Conservation (phyloP, 2,329 filamentous ascomycete species). For the Diaporthe sp. region DNA sequence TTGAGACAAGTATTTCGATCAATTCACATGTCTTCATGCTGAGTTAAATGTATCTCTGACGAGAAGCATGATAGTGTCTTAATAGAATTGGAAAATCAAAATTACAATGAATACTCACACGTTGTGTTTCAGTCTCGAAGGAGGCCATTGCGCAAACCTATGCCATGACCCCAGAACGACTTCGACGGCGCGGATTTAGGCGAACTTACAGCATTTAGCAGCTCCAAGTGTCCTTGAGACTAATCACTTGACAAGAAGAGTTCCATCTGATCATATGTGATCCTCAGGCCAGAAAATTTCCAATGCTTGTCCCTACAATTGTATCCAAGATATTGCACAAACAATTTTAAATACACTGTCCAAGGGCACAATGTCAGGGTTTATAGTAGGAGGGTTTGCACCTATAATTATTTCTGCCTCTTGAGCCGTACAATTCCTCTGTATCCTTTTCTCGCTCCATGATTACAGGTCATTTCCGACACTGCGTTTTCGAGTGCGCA, state of each 20-base stretch:
- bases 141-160: background rate
- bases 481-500: background rate
- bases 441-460: background rate
- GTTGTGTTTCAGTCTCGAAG: background rate
- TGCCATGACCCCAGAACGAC: background rate
- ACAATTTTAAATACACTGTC: too few species aligned
- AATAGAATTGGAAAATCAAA: background rate
- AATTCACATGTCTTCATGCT: background rate
- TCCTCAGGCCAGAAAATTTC: background rate
- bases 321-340: background rate
- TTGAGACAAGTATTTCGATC: background rate
- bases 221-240: background rate
- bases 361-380: too few species aligned
- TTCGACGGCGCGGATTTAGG: background rate
- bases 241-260: background rate
- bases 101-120: background rate
- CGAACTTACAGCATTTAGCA: background rate
- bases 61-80: background rate
- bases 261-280: background rate
- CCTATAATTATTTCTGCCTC: background rate
- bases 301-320: background rate
- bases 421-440: background rate
- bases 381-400: background rate
- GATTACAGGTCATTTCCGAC: background rate
- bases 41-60: background rate